Conservation (phyloP, 2,329 filamentous ascomycete genomes). For the Cadophora gregata region DNA sequence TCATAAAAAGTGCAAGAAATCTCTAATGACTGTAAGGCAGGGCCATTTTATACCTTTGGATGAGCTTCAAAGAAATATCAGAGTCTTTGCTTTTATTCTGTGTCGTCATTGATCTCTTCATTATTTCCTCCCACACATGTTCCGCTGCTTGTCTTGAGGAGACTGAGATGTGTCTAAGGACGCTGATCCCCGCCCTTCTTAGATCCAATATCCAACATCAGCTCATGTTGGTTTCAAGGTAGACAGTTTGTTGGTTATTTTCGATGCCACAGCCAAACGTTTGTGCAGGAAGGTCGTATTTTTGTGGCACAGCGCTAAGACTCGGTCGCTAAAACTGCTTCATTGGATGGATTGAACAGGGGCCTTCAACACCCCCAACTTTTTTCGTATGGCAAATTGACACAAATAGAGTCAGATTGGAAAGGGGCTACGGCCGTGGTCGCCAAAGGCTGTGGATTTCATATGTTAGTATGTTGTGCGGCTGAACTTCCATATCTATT, state of each 20-base stretch:
- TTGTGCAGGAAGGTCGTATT: neutral
- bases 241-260: neutral
- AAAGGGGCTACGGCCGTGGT: neutral
- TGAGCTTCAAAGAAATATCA: too few relatives aligned
- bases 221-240: neutral
- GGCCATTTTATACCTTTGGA: too few relatives aligned
- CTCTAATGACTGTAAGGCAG: too few relatives aligned
- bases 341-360: neutral
- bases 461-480: neutral
- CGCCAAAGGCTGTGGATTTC: neutral
- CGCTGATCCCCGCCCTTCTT: too few relatives aligned
- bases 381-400: neutral
- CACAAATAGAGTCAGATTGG: neutral
- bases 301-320: neutral
- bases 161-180: too few relatives aligned
- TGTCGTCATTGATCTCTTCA: too few relatives aligned
- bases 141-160: too few relatives aligned
- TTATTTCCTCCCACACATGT: too few relatives aligned
- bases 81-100: too few relatives aligned
- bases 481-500: neutral
- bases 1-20: too few relatives aligned
- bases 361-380: neutral
- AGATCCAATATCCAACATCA: neutral
- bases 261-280: neutral
- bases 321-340: neutral